Evolutionary conservation across 495 filamentous ascomycete species (phyloP).

Genomic region (Lentithecium fluviatile): DNA sequence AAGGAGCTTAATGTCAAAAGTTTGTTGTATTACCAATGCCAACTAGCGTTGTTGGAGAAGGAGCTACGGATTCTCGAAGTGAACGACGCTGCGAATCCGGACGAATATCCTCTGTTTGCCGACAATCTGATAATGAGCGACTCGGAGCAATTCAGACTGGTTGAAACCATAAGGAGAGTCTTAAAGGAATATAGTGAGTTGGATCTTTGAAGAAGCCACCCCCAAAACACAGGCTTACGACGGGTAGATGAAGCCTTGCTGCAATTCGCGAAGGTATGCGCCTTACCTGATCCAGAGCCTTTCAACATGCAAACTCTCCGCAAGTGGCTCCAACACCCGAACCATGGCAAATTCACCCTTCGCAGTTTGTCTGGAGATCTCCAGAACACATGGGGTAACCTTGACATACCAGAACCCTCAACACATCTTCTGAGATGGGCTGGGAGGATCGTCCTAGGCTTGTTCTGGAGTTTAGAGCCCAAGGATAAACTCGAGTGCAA

Average conservation of each 20-base stretch:
- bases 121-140: neutral
- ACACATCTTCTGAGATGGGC: neutral
- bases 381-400: slow-evolving; percentile 5
- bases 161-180: slow-evolving; percentile 1
- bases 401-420: neutral
- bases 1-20: slow-evolving; percentile 40
- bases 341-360: neutral
- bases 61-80: neutral
- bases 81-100: neutral
- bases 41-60: neutral
- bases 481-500: neutral
- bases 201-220: neutral
- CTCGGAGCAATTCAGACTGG: neutral
- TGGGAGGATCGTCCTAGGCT: neutral
- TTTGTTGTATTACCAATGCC: slow-evolving; percentile 39
- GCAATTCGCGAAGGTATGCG: neutral
- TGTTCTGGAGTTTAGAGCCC: slow-evolving; percentile 1
- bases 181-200: slow-evolving; percentile 16
- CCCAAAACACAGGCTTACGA: neutral
- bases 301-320: slow-evolving; percentile 13
- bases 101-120: neutral
- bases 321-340: slow-evolving; percentile 1
- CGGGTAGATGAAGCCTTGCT: slow-evolving; percentile 7
- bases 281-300: slow-evolving; percentile 8
- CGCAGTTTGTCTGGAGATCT: no score